Base-by-base conservation (phyloP, 1,284 basidiomycete genomes). In the Pseudozyma pruni region DNA sequence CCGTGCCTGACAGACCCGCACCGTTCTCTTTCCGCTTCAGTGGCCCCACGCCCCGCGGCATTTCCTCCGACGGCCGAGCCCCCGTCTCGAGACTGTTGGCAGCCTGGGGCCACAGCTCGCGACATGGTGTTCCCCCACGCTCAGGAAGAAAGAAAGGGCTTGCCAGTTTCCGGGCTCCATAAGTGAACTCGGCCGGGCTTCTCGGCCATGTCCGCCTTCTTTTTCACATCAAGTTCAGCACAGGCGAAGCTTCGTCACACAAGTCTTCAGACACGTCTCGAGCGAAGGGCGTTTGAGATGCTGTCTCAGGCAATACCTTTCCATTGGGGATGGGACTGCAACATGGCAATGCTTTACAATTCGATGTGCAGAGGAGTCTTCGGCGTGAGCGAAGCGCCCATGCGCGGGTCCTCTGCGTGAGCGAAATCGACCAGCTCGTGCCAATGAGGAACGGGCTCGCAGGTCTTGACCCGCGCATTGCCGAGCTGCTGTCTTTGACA, bases 381-480 rank as follows among this genome's bases (percentile, higher is more conserved):
- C n/a, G 40, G 11, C 20, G 49, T 46, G 19, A 44, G 49, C 33
- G 45, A 16, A 4, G 44, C 20, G 3, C 58, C 58, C 34, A 61
- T 39, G 14, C 58, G 58, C 7, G 29, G 27, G 17, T 61, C 50
- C 1, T 47, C 38, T n/a, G 23, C 25, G 23, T 49, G 50, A 5
- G 39, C 10, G 16, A 59, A 27, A 27, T 35, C 29, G 8, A 58
- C 48, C 3, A 47, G 40, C 34, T 60, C 45, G 9, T 54, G 59
- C 64, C 64, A 68, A 29, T 52, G 37, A 27, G 41, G 14, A 19
- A 60, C 13, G 8, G 64, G 51, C 38, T 68, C 57, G 46, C 64
- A 68, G 2, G 59, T 49, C 37, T 46, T 55, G 22, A 68, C 64
- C 9, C 64, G 37, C 2, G 58, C 41, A 5, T 40, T 35, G 16